phyloP scores from a whole-genome alignment of 495 filamentous ascomycete species.

The Glarea lozoyensis region DNA sequence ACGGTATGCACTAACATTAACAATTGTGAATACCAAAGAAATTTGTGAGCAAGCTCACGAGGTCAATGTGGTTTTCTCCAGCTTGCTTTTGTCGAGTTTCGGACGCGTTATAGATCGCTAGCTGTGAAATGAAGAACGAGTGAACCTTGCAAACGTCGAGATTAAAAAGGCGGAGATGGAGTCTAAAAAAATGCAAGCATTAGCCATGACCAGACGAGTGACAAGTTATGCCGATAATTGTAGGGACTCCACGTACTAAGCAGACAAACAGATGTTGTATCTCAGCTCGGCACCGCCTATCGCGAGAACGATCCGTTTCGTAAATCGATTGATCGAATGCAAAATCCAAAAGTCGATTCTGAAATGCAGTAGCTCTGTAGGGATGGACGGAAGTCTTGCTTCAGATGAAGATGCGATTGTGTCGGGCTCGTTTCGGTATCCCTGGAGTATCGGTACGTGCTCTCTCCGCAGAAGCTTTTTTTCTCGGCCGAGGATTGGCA shows the following conservation, averaged over 20 bases:
- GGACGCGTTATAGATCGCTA: no score
- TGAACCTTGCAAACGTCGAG: no score
- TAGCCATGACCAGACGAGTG: conserved; percentile 14
- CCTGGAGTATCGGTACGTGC: conserved; percentile 5
- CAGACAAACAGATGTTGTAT: no score
- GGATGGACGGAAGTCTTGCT: conserved; percentile 7
- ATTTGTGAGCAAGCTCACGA: conserved; percentile 23
- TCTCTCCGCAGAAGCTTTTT: no score
- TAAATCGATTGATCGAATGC: background rate
- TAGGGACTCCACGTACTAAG: no score
- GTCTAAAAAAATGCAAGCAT: conserved; percentile 13
- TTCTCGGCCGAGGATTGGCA: background rate
- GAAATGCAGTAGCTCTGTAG: conserved; percentile 3
- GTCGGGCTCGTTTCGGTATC: conserved; percentile 16
- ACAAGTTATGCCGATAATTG: no score
- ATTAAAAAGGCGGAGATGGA: conserved; percentile 1
- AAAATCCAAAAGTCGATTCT: conserved; percentile 4
- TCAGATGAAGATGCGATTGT: conserved; percentile 12
- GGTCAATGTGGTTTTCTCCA: conserved; percentile 10
- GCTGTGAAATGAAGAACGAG: no score
- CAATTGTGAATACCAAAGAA: no score
- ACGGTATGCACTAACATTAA: conserved; percentile 4
- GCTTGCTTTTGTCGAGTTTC: background rate
- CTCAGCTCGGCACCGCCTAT: background rate
- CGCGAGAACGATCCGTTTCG: conserved; percentile 6